Base-by-base conservation (phyloP, 352 stramenopile species). In the Phytophthora boehmeriae region DNA sequence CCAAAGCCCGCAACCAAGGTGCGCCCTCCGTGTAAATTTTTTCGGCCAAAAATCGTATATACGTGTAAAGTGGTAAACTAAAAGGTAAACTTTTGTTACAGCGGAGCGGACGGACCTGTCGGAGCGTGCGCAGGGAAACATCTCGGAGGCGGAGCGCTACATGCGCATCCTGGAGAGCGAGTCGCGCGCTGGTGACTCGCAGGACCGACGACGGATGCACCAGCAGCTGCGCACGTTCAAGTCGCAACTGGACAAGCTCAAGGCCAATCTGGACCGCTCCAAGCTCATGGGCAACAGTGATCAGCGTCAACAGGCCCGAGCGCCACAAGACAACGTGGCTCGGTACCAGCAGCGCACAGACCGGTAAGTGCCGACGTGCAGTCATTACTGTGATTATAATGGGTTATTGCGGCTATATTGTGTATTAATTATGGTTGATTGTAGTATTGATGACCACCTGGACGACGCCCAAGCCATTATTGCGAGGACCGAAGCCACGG, bases 211-310 rank as follows among this genome's bases (percentile, higher is more conserved):
- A 41, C 77, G 83, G 54, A 95, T 95, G 86, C 86, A 95, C 59
- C 83, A 92, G 70, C 82, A 92, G 73, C 62, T 95, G 23, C 86
- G 86, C 22, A 90, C 73, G 22, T 89, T 89, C 66, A 92, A 95
- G 65, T 93, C 84, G 30, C 80, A 92, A 43, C 66, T 95, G 34
- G 86, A 95, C 52, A 93, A 93, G 67, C 86, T 95, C 57, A 95
- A 95, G 64, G 87, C 84, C 13, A 84, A 82, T 46, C 58, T 95
- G 10, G 83, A 93, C 30, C 80, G 82, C 45, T 83, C 82, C 27
- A 89, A 92, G 54, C 76, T 95, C 38, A 78, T 93, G 50, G 84
- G 68, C 17, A 75, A 88, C 50, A 90, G 80, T 46, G 71, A 90
- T 53, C 78, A 93, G 66, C 84, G 85, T 5, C 73, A 86, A 45